Conservation (phyloP, 192 early-diverging fungal species). For the Ramicandelaber brevisporus region DNA sequence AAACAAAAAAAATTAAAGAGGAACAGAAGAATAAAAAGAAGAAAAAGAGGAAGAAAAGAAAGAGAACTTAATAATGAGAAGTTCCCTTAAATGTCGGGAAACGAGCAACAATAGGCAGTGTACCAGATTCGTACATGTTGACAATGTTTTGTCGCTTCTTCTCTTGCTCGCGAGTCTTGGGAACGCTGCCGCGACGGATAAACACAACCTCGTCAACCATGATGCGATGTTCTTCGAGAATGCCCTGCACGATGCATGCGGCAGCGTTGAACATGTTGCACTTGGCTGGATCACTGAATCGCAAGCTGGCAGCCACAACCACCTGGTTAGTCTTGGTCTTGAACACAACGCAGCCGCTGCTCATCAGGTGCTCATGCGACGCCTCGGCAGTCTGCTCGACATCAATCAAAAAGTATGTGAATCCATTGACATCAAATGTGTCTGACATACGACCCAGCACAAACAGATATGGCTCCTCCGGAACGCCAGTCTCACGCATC, state of each 20-base stretch:
- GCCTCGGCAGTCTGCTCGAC: conserved; percentile 47
- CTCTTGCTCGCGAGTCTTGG: conserved; percentile 35
- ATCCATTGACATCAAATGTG: conserved; percentile 38
- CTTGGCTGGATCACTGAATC: conserved; percentile 7
- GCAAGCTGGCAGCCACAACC: conserved; percentile 10
- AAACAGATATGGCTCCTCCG: conserved; percentile 46
- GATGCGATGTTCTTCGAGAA: conserved; percentile 44
- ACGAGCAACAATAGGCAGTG: background rate
- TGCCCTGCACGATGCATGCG: conserved; percentile 28
- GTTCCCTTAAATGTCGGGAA: conserved; percentile 1
- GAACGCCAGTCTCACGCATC: conserved; percentile 21
- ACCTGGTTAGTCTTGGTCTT: conserved; percentile 7
- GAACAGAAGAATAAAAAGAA: conserved; percentile 1
- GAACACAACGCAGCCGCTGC: conserved; percentile 10
- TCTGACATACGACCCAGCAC: conserved; percentile 46
- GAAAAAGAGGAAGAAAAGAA: background rate
- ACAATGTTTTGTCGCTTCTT: conserved; percentile 10
- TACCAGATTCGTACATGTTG: conserved; percentile 8
- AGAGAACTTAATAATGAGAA: conserved; percentile 1
- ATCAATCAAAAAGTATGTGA: conserved; percentile 46
- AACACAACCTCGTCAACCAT: conserved; percentile 43
- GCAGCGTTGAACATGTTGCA: conserved; percentile 22
- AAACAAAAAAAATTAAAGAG: conserved; percentile 2
- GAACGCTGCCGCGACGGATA: conserved; percentile 21
- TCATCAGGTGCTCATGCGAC: conserved; percentile 17